Percentiles rank a stretch among this genome's conserved stretches.
Evolutionary conservation across 768 basidiomycete genomes (phyloP).

Genomic region (Tremella fuciformis): DNA sequence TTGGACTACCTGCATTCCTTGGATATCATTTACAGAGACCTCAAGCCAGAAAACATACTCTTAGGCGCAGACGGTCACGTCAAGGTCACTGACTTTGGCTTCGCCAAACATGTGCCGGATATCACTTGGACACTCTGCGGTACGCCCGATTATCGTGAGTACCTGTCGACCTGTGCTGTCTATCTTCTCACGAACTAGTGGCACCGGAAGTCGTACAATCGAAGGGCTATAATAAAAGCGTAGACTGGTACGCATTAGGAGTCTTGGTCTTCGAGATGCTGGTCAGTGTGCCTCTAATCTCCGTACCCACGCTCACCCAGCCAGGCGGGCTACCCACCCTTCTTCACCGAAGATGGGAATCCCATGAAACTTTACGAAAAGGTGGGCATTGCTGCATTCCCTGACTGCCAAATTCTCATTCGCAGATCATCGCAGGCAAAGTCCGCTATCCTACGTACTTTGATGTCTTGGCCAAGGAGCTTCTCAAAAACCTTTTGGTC

Average conservation of each 20-base stretch:
- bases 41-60: constrained; percentile 67
- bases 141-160: constrained; percentile 54
- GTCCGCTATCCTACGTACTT: constrained; percentile 54
- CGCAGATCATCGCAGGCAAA: constrained; percentile 51
- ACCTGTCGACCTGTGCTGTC: neutral
- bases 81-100: constrained; percentile 95
- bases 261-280: constrained; percentile 54
- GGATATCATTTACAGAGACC: constrained; percentile 54
- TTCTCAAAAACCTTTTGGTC: constrained; percentile 52
- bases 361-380: constrained; percentile 55
- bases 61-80: constrained; percentile 93
- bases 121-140: constrained; percentile 54
- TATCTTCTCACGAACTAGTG: constrained; percentile 27
- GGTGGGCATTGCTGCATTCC: constrained; percentile 30
- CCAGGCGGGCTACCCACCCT: constrained; percentile 53
- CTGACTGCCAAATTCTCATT: constrained; percentile 9
- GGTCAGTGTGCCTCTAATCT: constrained; percentile 28
- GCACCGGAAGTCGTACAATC: constrained; percentile 54
- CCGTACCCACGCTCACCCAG: neutral
- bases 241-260: constrained; percentile 54
- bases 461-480: constrained; percentile 51
- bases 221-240: constrained; percentile 54
- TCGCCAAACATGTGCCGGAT: constrained; percentile 54
- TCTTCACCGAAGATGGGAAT: constrained; percentile 54
- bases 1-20: constrained; percentile 54